Conservation (phyloP, 108 stramenopile genomes). For the Cyclotella cryptica region DNA sequence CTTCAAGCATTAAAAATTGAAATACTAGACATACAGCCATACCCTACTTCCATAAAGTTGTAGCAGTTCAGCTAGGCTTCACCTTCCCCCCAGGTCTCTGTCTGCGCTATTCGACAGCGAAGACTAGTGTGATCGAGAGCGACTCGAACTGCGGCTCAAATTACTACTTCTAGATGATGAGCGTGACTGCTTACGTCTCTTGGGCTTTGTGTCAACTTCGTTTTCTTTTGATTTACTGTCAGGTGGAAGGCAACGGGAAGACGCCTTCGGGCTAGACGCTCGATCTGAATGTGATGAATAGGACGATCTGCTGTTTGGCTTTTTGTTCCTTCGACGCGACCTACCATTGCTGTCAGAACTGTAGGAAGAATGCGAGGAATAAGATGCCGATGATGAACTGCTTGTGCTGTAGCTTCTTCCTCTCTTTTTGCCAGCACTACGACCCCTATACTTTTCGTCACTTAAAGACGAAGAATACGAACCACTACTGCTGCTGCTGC, state of each 20-base stretch:
- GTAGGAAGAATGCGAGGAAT: conserved; percentile 36
- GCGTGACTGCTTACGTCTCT: neutral
- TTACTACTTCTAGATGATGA: neutral
- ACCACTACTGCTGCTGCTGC: conserved; percentile 44
- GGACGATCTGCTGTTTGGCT: neutral
- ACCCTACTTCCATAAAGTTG: too few species aligned
- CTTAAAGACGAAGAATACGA: conserved; percentile 50
- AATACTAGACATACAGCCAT: too few species aligned
- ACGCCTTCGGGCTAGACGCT: too few species aligned
- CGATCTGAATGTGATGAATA: too few species aligned
- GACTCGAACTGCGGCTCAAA: too few species aligned
- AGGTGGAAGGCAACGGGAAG: too few species aligned
- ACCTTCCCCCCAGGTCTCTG: neutral
- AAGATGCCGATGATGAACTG: conserved; percentile 23
- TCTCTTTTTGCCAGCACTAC: conserved; percentile 14
- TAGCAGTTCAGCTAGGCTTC: too few species aligned
- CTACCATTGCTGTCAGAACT: neutral
- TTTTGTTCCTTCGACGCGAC: neutral
- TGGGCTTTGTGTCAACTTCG: neutral
- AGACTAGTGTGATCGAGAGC: neutral
- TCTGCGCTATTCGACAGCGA: neutral
- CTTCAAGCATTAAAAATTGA: too few species aligned
- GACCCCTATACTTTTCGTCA: conserved; percentile 32
- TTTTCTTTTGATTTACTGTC: neutral
- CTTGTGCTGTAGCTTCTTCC: conserved; percentile 43